Base-by-base conservation (phyloP, 2,329 filamentous ascomycete species). In the Zasmidium cellare region DNA sequence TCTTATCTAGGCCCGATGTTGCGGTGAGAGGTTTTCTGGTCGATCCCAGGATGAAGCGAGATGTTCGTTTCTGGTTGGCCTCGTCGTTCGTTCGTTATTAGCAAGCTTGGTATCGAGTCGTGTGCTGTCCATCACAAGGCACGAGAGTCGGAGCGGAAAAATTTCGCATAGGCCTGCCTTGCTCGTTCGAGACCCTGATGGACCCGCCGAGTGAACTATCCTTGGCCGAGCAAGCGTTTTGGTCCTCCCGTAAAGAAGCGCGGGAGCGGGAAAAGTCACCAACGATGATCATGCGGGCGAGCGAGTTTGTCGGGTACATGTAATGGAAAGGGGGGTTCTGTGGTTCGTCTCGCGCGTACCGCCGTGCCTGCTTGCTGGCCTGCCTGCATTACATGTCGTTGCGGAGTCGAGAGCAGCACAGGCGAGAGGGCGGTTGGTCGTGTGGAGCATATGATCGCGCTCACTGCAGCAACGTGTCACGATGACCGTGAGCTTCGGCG, bases 401-500 rank as follows among this genome's bases (percentile, higher is more conserved):
- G 35, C 28, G 35, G 35, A 41, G 16, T 14, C 7, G 7, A n/a
- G 35, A 16, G 35, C 7, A 18, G 12, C 6, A 9, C 6, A 41
- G 16, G 12, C 12, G 35, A 14, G 12, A 41, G 35, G 35, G 35
- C 16, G 35, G 35, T 18, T 41, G n/a, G n/a, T n/a, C 35, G 47
- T 31, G 24, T 50, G 24, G 47, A 24, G 24, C 47, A 50, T 31
- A 50, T 50, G 47, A 50, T 50, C 3, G 47, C 20, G 20, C 20
- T 25, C 7, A 31, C 11, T 50, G 47, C 47, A 50, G 47, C 47
- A 50, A 25, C 47, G 47, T 50, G 47, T 50, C 47, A 50, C 47
- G 47, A 41, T 41, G 35, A 41, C 35, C 35, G 16, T 41, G 35
- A 41, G 35, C 7, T 9, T 41, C 11, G 35, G 35, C 16, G 35